Base-by-base conservation (phyloP, 331 rosid genomes). In the Quercus lobata region DNA sequence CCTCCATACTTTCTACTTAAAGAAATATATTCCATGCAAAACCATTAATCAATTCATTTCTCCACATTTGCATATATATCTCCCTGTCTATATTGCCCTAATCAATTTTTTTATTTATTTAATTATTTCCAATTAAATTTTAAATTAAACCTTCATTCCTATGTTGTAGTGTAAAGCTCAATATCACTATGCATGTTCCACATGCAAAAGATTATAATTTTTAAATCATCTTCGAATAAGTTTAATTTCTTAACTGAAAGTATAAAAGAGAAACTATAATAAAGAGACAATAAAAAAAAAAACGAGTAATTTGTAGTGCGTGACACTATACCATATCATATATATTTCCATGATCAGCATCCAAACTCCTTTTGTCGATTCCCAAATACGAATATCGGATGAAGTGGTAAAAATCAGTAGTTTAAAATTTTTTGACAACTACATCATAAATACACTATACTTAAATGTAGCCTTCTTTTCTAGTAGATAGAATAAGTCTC, bases 1-100 rank as follows among this genome's bases (percentile, higher is more conserved):
- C 87, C 79, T 88, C 88, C 86, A 49, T 71, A 75, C 78, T 73
- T 87, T 84, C 87, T 81, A 54, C 69, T 66, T 27, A 32, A 49
- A 62, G 49, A 79, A 83, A 46, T 27, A 76, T 80, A 87, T 76
- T 86, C 91, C 84, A 19, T 71, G 60, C 5, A 82, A 78, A 76
- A 81, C 70, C 80, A 77, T 16, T 6, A 41, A 41, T 41, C 12
- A 41, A 41, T 41, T 41, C 46, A 41, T 2, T 41, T 41, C 46
- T 41, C 46, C 46, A 41, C 46, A 41, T 41, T 41, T 41, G 46
- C 46, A 8, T 7, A 35, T 35, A 41, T 41, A 41, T 41, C 46
- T 41, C 46, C 46, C 46, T 9, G 46, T 41, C 46, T 8, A 41
- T 8, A 41, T 41, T 41, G 12, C 61, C 74, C 79, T 57, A 71